phyloP scores from a whole-genome alignment of 202 grass and related monocot species.

The Eragrostis tef region DNA sequence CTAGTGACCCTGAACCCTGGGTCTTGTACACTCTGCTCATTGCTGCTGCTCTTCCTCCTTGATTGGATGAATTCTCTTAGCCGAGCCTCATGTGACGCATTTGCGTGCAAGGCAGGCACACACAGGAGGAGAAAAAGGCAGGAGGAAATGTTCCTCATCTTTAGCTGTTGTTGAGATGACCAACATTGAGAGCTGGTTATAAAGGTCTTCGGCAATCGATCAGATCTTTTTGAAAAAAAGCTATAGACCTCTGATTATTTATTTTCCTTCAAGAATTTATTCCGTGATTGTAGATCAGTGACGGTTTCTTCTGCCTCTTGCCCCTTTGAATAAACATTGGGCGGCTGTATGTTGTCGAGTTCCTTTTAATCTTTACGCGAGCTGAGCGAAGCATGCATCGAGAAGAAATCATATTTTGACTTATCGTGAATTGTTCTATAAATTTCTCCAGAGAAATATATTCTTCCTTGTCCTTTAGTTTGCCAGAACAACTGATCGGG shows the following conservation, averaged over 20 bases:
- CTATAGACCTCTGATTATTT: neutral
- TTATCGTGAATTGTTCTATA: neutral
- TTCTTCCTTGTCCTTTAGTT: neutral
- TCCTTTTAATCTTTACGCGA: conserved; percentile 12
- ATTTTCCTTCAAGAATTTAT: neutral
- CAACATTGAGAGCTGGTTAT: neutral
- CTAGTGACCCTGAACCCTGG: neutral
- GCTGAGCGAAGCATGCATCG: neutral
- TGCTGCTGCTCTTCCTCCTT: neutral
- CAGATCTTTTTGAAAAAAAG: too few relatives aligned
- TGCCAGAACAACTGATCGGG: neutral
- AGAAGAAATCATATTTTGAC: neutral
- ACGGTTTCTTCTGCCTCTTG: neutral
- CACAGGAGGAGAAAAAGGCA: conserved; percentile 13
- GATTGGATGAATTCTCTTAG: conserved; percentile 35
- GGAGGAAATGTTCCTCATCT: neutral
- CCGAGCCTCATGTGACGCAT: conserved; percentile 35
- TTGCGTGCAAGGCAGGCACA: neutral
- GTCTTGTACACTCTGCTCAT: neutral
- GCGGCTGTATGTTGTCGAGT: conserved; percentile 38
- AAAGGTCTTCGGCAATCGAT: neutral
- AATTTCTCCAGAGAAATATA: neutral
- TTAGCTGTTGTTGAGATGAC: neutral
- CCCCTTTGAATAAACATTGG: neutral
- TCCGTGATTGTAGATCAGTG: too few relatives aligned